Percentiles rank a stretch among this genome's conserved stretches.
phyloP scores from a whole-genome alignment of 495 filamentous ascomycete genomes.

The Amniculicola lignicola region DNA sequence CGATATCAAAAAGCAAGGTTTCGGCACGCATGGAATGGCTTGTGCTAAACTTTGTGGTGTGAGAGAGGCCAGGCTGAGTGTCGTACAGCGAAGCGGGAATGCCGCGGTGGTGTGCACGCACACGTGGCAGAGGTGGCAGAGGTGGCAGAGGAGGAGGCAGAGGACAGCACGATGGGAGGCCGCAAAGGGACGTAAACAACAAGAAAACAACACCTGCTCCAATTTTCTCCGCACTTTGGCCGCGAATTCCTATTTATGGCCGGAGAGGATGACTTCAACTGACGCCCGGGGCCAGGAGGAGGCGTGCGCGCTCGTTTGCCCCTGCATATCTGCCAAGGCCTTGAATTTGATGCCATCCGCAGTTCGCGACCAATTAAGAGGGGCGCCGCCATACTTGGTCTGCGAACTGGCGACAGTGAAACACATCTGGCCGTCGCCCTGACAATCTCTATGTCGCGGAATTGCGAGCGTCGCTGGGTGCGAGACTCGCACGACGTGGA shows the following conservation, averaged over 20 bases:
- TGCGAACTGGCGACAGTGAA: slow-evolving; percentile 18
- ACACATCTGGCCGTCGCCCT: slow-evolving; percentile 17
- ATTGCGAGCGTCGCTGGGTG: not conserved
- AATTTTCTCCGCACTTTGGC: slow-evolving; percentile 21
- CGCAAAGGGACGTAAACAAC: not conserved
- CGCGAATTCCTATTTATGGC: slow-evolving; percentile 19
- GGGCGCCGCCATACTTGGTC: not conserved
- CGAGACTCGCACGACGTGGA: not conserved
- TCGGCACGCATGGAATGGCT: too few species aligned
- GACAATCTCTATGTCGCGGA: slow-evolving; percentile 3
- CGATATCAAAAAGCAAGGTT: too few species aligned
- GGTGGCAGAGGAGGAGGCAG: not conserved
- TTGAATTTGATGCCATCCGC: slow-evolving; percentile 6
- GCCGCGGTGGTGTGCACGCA: too few species aligned
- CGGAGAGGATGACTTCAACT: not conserved
- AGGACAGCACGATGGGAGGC: not conserved
- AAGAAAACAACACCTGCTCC: not conserved
- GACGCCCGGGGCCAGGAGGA: not conserved
- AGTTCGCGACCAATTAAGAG: slow-evolving; percentile 13
- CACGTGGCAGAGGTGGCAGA: too few species aligned
- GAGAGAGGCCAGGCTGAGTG: not conserved
- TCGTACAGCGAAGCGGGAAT: not conserved
- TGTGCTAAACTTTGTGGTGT: not conserved
- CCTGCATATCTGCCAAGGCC: slow-evolving; percentile 11
- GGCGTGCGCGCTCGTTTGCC: not conserved